Base-by-base conservation (phyloP, 1,284 basidiomycete species). In the Ganoderma sp. region DNA sequence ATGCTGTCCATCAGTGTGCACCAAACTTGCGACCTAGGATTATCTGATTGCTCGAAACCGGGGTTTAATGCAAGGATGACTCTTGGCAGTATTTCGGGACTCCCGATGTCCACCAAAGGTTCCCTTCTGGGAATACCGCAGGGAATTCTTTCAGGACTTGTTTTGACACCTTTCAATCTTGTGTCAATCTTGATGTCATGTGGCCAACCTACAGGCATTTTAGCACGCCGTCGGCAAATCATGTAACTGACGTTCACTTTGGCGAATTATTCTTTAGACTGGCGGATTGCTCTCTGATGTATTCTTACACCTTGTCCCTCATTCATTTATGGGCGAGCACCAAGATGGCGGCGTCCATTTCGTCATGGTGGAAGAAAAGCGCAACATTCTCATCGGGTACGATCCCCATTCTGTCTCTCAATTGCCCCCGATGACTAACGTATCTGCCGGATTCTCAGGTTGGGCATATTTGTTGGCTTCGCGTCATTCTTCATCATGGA, bases 261-360 rank as follows among this genome's bases (percentile, higher is more conserved):
- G 28, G 8, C 59, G 10, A 52, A 52, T 19, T 32, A 42, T 22
- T 4, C 34, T 28, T 25, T 75, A 93, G 92, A 96, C 94, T 14
- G 95, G 94, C 45, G 94, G 95, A 32, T 85, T 96, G 37, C 87
- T 96, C 45, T 96, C 94, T 17, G 94, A 97, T 78, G 94, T 96
- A 43, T 95, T 96, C 80, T 81, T 97, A 63, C 94, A 96, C 78
- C 88, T 96, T 48, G 89, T 96, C 60, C 94, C 94, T 17, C 95
- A 96, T 78, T 86, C 92, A 5, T 96, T 96, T 80, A 92, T 95
- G 84, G 95, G 94, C 56, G 95, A 96, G 77, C 88, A 90, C 74
- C 88, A 91, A 76, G 88, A 87, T 64, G 82, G 84, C 52, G 87
- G 87, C 54, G 88, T 88, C 22, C 88, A 90, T 71, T 85, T 92